phyloP scores from a whole-genome alignment of 345 rosid genomes.

The Citrus unshiu region DNA sequence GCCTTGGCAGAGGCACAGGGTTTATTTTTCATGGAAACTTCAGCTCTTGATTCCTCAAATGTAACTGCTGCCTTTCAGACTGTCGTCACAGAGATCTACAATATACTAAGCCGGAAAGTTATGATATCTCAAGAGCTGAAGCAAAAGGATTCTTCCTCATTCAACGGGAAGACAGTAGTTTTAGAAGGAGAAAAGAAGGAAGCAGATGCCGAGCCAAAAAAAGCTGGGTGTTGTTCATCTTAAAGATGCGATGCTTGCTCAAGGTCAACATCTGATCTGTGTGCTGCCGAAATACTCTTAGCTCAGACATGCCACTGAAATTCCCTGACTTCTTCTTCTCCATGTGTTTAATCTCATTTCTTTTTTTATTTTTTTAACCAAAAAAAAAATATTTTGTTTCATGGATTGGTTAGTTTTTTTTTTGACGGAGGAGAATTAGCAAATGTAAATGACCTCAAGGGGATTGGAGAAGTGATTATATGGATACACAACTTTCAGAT shows the following conservation, averaged over 20 bases:
- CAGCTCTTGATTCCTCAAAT: constrained; percentile 91
- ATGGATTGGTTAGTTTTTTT: constrained; percentile 8
- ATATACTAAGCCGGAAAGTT: constrained; percentile 85
- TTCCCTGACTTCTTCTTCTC: constrained; percentile 24
- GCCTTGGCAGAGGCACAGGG: constrained; percentile 84
- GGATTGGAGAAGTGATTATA: constrained; percentile 1
- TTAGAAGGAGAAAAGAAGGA: constrained; percentile 34
- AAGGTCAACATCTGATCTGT: neutral
- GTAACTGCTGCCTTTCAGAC: constrained; percentile 89
- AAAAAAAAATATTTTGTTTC: neutral
- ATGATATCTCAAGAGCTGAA: constrained; percentile 70
- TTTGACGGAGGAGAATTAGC: constrained; percentile 12
- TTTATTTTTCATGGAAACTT: constrained; percentile 91
- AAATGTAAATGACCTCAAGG: constrained; percentile 27
- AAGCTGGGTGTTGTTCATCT: constrained; percentile 63
- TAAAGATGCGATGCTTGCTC: constrained; percentile 13
- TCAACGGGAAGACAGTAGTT: constrained; percentile 74
- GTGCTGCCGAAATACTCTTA: neutral
- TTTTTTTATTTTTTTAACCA: neutral
- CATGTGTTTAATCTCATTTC: constrained; percentile 22
- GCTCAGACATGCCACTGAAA: constrained; percentile 10
- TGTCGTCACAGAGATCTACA: constrained; percentile 88
- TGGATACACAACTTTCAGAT: neutral
- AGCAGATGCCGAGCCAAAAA: constrained; percentile 27
- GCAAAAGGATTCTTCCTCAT: constrained; percentile 55